Conservation (phyloP, 352 stramenopile genomes). For the Phytopythium mirpurense region DNA sequence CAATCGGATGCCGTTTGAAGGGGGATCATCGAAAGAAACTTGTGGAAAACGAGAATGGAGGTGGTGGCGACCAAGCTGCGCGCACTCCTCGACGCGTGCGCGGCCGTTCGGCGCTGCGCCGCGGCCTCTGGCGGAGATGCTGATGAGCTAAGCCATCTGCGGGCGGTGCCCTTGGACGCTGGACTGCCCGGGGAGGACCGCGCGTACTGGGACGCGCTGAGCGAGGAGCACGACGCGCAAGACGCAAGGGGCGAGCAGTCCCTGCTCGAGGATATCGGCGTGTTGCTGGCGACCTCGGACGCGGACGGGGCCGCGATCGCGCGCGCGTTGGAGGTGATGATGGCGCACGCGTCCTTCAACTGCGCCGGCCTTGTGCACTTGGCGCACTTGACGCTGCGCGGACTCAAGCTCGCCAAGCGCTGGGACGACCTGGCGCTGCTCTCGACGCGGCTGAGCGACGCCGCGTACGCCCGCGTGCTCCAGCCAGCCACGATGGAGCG, state of each 20-base stretch:
- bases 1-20: conserved; percentile 26
- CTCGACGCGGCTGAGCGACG: conserved; percentile 34
- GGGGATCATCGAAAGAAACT: conserved; percentile 9
- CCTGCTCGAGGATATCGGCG: conserved; percentile 42
- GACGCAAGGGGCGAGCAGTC: conserved; percentile 7
- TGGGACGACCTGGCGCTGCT: conserved; percentile 49
- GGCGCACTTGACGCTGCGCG: conserved; percentile 46
- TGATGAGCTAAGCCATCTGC: background rate
- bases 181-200: conserved; percentile 35
- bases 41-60: conserved; percentile 28
- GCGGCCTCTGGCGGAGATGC: background rate
- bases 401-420: conserved; percentile 72
- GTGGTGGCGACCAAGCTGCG: conserved; percentile 33
- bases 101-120: conserved; percentile 20
- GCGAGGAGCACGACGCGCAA: conserved; percentile 11
- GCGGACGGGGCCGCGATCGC: conserved; percentile 17
- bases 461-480: conserved; percentile 32
- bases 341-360: conserved; percentile 30
- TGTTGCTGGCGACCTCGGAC: conserved; percentile 56
- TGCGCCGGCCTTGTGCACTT: conserved; percentile 44
- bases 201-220: conserved; percentile 45
- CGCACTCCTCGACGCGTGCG: conserved; percentile 32
- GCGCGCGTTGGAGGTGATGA: conserved; percentile 29
- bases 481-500: conserved; percentile 11
- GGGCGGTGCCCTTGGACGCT: conserved; percentile 9